Evolutionary conservation across 2,329 filamentous ascomycete genomes (phyloP).

Genomic region (Falciphora oryzae): DNA sequence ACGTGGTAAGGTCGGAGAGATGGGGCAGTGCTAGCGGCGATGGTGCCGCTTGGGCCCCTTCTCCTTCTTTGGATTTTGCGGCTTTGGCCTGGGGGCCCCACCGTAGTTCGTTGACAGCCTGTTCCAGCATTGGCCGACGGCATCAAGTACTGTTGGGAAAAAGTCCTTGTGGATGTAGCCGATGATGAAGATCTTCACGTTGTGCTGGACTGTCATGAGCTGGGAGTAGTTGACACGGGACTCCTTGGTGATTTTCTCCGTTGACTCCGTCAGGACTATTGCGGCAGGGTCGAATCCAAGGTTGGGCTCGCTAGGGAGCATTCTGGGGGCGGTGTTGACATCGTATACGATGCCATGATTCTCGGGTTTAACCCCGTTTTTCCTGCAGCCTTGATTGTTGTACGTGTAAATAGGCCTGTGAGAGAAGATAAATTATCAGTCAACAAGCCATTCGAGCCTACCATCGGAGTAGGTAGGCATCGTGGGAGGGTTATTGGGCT

Average conservation of each 20-base stretch:
- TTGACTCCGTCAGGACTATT: slow-evolving; percentile 35
- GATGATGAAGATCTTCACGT: slow-evolving; percentile 51
- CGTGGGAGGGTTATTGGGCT: neutral
- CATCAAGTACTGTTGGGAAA: slow-evolving; percentile 29
- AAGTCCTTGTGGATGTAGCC: slow-evolving; percentile 37
- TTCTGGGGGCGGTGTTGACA: slow-evolving; percentile 23
- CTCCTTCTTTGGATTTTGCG: neutral
- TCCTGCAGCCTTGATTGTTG: slow-evolving; percentile 44
- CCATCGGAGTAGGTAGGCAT: neutral
- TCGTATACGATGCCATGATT: slow-evolving; percentile 50
- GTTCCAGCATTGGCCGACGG: neutral
- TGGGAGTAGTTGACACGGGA: slow-evolving; percentile 56
- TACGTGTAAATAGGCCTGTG: slow-evolving; percentile 51
- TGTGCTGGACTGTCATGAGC: slow-evolving; percentile 50
- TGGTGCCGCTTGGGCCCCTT: neutral
- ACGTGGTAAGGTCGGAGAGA: neutral
- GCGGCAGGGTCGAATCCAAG: slow-evolving; percentile 43
- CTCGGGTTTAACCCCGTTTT: slow-evolving; percentile 44
- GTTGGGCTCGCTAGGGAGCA: slow-evolving; percentile 35
- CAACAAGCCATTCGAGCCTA: neutral
- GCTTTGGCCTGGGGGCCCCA: neutral
- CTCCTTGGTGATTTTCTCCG: slow-evolving; percentile 40
- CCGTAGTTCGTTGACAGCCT: neutral
- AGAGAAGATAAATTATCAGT: neutral
- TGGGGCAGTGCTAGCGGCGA: neutral